phyloP scores from a whole-genome alignment of 2,329 filamentous ascomycete species.

The Pseudohalonectria lignicola region DNA sequence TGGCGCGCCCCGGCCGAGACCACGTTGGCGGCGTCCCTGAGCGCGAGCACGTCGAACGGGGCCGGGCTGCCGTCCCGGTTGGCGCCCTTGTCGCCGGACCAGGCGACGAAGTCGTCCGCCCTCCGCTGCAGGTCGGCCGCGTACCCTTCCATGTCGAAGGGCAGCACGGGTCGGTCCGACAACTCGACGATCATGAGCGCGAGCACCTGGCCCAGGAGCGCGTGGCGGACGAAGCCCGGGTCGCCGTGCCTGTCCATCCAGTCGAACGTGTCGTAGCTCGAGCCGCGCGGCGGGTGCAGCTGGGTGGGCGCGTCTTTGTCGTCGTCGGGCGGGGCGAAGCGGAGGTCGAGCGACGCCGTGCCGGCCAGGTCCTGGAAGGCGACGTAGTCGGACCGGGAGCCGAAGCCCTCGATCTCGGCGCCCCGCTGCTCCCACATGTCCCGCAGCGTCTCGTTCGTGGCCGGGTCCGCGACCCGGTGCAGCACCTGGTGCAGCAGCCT shows the following conservation, averaged over 20 bases:
- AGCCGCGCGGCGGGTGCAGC: slow-evolving; percentile 59
- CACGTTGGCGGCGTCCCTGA: slow-evolving; percentile 51
- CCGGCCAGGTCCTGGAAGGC: slow-evolving; percentile 89
- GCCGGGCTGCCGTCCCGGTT: slow-evolving; percentile 16
- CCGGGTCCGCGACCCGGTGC: slow-evolving; percentile 62
- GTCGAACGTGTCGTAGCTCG: slow-evolving; percentile 81
- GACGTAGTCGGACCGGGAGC: slow-evolving; percentile 71
- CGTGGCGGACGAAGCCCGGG: slow-evolving; percentile 73
- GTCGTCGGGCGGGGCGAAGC: slow-evolving; percentile 38
- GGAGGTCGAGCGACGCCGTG: slow-evolving; percentile 75
- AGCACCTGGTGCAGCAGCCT: slow-evolving; percentile 63
- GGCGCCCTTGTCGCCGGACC: slow-evolving; percentile 25
- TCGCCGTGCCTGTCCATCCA: slow-evolving; percentile 77
- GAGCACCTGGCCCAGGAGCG: slow-evolving; percentile 66
- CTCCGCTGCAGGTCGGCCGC: slow-evolving; percentile 56
- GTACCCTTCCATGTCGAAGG: slow-evolving; percentile 71
- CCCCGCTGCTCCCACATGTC: slow-evolving; percentile 63
- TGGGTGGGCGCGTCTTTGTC: background rate
- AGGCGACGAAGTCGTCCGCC: slow-evolving; percentile 21
- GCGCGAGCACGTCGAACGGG: slow-evolving; percentile 42
- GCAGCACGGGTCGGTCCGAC: slow-evolving; percentile 68
- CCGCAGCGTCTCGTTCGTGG: slow-evolving; percentile 59
- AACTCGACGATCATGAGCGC: slow-evolving; percentile 78
- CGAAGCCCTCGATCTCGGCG: slow-evolving; percentile 55
- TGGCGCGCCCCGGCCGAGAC: slow-evolving; percentile 48